Percentiles rank a stretch among this genome's conserved stretches.
These are phyloP conservation scores for Narthecium ossifragum DNA, from an alignment of 106 monocot genomes.

Conservation along the genomic window DNA sequence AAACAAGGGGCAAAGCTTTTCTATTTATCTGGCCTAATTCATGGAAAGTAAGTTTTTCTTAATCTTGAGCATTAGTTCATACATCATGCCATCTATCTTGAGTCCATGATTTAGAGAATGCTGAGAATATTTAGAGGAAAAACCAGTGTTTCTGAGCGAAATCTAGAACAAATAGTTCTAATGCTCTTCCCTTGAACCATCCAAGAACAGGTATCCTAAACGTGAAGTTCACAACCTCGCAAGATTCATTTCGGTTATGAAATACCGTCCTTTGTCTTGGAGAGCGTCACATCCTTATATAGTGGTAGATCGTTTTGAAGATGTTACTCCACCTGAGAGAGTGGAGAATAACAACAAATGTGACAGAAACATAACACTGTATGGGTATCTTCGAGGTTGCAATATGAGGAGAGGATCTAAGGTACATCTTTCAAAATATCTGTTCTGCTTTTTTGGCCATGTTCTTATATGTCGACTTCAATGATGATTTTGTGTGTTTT, in stretches of 20 bases:
- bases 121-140: too few relatives aligned
- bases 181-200: not conserved
- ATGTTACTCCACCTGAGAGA: constrained; percentile 77
- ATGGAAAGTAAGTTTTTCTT: constrained; percentile 68
- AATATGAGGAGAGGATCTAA: constrained; percentile 85
- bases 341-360: constrained; percentile 70
- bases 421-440: constrained; percentile 29
- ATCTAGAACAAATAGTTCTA: too few relatives aligned
- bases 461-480: too few relatives aligned
- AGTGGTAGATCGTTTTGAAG: constrained; percentile 90
- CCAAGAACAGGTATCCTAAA: constrained; percentile 60
- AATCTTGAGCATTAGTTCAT: not conserved
- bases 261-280: constrained; percentile 78
- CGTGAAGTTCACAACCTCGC: constrained; percentile 95
- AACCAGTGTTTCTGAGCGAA: too few relatives aligned
- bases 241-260: constrained; percentile 94
- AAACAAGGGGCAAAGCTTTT: constrained; percentile 84
- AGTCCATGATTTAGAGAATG: not conserved
- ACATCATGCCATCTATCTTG: not conserved
- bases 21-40: constrained; percentile 90
- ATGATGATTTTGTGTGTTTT: too few relatives aligned
- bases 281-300: constrained; percentile 86
- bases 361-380: constrained; percentile 86
- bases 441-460: not conserved
- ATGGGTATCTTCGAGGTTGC: constrained; percentile 97